These are phyloP conservation scores for Talaromyces sp. DNA, from an alignment of 2,329 filamentous ascomycete species.

Conservation along the genomic window DNA sequence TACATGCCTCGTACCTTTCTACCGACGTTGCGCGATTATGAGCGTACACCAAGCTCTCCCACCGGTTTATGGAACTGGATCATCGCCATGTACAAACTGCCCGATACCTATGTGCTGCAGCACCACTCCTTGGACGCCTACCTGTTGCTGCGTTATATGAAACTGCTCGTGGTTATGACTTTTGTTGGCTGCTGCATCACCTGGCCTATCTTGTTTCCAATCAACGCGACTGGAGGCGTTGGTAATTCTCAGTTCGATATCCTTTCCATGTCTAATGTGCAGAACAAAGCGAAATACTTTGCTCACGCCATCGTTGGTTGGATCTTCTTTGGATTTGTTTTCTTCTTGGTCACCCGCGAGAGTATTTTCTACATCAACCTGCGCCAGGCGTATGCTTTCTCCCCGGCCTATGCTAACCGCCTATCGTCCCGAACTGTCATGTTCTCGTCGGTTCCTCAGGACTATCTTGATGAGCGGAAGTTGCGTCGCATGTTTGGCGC, in stretches of 20 bases:
- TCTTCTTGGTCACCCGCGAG: conserved; percentile 84
- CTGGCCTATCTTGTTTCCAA: conserved; percentile 82
- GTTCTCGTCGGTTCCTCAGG: conserved; percentile 75
- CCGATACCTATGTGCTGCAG: conserved; percentile 77
- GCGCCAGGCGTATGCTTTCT: conserved; percentile 85
- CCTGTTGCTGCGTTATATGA: conserved; percentile 83
- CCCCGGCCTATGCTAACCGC: conserved; percentile 75
- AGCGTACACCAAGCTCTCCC: conserved; percentile 58
- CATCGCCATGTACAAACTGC: conserved; percentile 59
- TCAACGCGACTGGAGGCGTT: conserved; percentile 79
- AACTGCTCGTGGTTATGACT: conserved; percentile 72
- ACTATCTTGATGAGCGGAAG: conserved; percentile 72
- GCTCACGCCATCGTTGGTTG: conserved; percentile 78
- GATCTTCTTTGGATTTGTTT: conserved; percentile 81
- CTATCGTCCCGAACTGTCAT: conserved; percentile 88
- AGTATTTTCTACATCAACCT: conserved; percentile 89
- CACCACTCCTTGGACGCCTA: conserved; percentile 92
- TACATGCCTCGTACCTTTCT: conserved; percentile 57
- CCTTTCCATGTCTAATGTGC: conserved; percentile 74
- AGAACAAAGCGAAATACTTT: conserved; percentile 64
- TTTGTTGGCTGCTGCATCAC: conserved; percentile 79
- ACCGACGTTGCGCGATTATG: conserved; percentile 48
- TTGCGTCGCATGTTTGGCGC: conserved; percentile 74
- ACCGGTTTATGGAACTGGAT: conserved; percentile 66
- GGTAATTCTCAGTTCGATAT: conserved; percentile 65